phyloP scores from a whole-genome alignment of 345 rosid species.

The Eutrema japonicum region DNA sequence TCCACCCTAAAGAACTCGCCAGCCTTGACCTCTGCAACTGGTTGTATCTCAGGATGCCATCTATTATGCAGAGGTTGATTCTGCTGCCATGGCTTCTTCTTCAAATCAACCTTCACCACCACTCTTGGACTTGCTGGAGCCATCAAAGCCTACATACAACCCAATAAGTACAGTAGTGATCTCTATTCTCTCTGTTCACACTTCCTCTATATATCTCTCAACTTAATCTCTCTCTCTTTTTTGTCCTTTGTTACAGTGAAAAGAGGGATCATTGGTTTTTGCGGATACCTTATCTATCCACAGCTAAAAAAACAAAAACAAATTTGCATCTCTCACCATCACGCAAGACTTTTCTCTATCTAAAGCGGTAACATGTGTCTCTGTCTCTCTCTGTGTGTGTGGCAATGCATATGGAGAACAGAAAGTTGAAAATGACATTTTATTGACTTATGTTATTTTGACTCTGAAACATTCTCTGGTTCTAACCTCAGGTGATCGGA shows the following conservation, averaged over 20 bases:
- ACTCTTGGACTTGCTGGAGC: constrained; percentile 60
- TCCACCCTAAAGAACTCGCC: constrained; percentile 67
- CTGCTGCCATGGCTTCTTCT: constrained; percentile 76
- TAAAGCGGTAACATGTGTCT: constrained; percentile 9
- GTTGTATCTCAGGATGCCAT: constrained; percentile 76
- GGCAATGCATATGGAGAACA: neutral
- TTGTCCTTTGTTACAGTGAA: neutral
- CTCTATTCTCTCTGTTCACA: neutral
- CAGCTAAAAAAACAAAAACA: neutral
- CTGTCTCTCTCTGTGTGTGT: neutral
- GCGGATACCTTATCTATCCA: constrained; percentile 27
- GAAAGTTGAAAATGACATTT: constrained; percentile 15
- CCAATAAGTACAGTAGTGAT: neutral
- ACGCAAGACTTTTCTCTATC: neutral
- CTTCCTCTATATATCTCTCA: neutral
- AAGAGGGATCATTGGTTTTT: constrained; percentile 7
- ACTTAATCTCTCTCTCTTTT: neutral
- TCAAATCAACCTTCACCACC: constrained; percentile 63
- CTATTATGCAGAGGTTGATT: constrained; percentile 64
- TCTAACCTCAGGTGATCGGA: constrained; percentile 10
- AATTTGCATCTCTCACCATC: constrained; percentile 1
- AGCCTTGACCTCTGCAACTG: constrained; percentile 51
- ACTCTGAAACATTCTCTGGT: neutral
- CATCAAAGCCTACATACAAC: constrained; percentile 50
- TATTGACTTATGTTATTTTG: neutral